A percentile compares a stretch with the other conserved stretches of the same genome.
Evolutionary conservation across 2,329 filamentous ascomycete species (phyloP).

Genomic region (Fonsecaea nubica): DNA sequence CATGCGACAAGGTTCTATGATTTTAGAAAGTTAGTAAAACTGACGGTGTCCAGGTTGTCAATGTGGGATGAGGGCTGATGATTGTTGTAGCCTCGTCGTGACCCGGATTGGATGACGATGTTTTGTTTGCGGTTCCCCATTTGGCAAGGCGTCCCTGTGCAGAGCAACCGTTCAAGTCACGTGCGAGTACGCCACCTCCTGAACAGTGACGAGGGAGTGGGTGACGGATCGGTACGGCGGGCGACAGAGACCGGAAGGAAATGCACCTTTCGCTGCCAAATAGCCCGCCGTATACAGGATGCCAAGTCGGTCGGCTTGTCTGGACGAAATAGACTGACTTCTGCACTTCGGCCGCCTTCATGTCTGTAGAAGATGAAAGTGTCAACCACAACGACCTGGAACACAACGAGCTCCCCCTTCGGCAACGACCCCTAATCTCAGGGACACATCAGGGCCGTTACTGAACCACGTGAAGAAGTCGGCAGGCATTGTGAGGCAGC

Average conservation of each 20-base stretch:
- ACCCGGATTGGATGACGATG: conserved; percentile 7
- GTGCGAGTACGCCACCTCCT: conserved; percentile 1
- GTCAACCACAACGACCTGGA: conserved; percentile 12
- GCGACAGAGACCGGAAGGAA: background rate
- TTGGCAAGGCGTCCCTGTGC: conserved; percentile 8
- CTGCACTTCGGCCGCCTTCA: background rate
- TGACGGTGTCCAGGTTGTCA: conserved; percentile 7
- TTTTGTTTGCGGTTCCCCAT: conserved; percentile 1
- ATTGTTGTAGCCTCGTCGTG: conserved; percentile 11
- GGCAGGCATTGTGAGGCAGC: conserved; percentile 11
- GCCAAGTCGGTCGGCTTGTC: conserved; percentile 10
- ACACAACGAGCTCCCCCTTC: background rate
- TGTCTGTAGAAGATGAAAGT: conserved; percentile 9
- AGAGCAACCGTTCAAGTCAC: conserved; percentile 7
- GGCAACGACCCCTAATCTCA: background rate
- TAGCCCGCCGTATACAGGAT: conserved; percentile 6
- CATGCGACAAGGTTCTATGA: conserved; percentile 13
- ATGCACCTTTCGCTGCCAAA: background rate
- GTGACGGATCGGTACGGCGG: conserved; percentile 4
- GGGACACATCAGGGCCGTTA: background rate
- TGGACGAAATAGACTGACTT: background rate
- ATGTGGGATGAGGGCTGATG: conserved; percentile 7
- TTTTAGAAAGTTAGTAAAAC: conserved; percentile 4
- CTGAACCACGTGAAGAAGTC: conserved; percentile 2
- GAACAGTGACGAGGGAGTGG: background rate